Percentiles rank a stretch among this genome's conserved stretches.
phyloP scores from a whole-genome alignment of 2,329 filamentous ascomycete genomes.

The Elsinoe fawcettii region DNA sequence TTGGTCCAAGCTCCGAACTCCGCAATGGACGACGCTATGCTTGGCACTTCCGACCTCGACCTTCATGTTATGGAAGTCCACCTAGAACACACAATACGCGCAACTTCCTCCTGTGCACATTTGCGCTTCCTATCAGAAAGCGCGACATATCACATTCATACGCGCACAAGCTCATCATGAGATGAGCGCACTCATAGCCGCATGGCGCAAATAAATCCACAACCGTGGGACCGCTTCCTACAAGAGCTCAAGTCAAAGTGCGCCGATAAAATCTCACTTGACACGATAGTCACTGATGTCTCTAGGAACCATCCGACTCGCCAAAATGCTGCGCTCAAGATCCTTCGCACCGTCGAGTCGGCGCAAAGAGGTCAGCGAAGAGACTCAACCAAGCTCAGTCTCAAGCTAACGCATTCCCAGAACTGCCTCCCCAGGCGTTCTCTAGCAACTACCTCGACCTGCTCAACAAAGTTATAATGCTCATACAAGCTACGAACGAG shows the following conservation, averaged over 20 bases:
- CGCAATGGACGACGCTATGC: background rate
- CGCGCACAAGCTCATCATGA: background rate
- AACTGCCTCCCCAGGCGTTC: constrained; percentile 76
- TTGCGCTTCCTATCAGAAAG: too few species aligned
- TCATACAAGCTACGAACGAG: constrained; percentile 81
- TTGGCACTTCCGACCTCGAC: background rate
- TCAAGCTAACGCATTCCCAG: constrained; percentile 35
- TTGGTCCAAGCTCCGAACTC: background rate
- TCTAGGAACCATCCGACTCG: constrained; percentile 6
- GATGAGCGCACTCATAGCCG: background rate
- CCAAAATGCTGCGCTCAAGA: constrained; percentile 13
- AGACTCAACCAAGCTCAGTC: background rate
- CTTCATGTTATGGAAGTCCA: too few species aligned
- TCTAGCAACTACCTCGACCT: constrained; percentile 56
- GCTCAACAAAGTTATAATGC: constrained; percentile 57
- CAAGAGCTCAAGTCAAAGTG: constrained; percentile 14
- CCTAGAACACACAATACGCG: too few species aligned
- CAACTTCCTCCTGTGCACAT: background rate
- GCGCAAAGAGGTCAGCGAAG: constrained; percentile 8
- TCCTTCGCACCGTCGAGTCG: constrained; percentile 3
- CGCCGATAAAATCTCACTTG: background rate
- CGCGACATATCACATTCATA: background rate
- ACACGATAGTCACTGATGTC: background rate
- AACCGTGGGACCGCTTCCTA: constrained; percentile 14
- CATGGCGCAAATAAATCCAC: constrained; percentile 13